These are phyloP conservation scores for Colletotrichum liriopes DNA, from an alignment of 2,329 filamentous ascomycete genomes.

Conservation along the genomic window DNA sequence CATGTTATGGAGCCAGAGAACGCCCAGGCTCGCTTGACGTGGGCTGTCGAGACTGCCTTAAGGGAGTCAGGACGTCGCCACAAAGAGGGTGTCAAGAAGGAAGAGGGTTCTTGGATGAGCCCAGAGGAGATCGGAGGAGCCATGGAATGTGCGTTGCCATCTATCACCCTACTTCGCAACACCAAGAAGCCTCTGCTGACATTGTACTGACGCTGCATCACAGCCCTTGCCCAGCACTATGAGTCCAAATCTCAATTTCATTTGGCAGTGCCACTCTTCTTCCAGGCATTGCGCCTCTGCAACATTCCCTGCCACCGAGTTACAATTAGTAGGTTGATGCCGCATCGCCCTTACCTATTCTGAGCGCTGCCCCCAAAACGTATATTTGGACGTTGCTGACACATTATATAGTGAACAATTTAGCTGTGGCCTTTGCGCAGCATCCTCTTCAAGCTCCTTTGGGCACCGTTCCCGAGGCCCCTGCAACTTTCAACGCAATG, in stretches of 20 bases:
- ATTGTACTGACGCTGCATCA: conserved; percentile 49
- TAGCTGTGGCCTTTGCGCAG: conserved; percentile 81
- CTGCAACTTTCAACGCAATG: conserved; percentile 30
- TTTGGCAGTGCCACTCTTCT: conserved; percentile 87
- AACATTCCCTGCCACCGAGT: conserved; percentile 82
- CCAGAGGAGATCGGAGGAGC: conserved; percentile 81
- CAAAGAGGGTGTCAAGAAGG: conserved; percentile 77
- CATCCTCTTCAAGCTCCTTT: conserved; percentile 63
- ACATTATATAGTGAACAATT: conserved; percentile 78
- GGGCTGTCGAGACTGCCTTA: conserved; percentile 85
- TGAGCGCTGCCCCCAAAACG: not conserved
- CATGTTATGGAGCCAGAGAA: conserved; percentile 81
- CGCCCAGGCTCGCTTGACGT: conserved; percentile 82
- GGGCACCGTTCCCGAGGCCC: conserved; percentile 29
- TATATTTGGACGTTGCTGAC: conserved; percentile 30
- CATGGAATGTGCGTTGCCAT: conserved; percentile 71
- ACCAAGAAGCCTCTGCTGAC: not conserved
- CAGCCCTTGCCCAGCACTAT: conserved; percentile 84
- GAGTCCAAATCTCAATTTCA: conserved; percentile 82
- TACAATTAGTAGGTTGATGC: conserved; percentile 75
- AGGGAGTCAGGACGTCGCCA: conserved; percentile 81
- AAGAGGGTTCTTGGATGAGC: conserved; percentile 80
- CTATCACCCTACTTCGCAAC: not conserved
- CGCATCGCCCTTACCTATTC: conserved; percentile 21
- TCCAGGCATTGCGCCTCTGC: conserved; percentile 84